phyloP scores from a whole-genome alignment of 257 asterid species.

The Capsicum rhomboideum region DNA sequence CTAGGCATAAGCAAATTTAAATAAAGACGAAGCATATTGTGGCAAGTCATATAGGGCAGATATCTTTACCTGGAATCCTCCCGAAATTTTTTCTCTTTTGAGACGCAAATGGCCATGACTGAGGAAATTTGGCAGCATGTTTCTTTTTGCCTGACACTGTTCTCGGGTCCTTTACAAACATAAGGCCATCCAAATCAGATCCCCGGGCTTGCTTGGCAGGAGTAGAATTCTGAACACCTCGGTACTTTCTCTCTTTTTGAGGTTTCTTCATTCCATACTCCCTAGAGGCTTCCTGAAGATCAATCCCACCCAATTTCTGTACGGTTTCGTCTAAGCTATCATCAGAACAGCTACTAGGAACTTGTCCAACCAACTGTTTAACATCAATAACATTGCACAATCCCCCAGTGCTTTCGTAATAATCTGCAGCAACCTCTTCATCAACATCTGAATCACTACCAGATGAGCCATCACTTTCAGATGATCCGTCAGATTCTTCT shows the following conservation, averaged over 20 bases:
- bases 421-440: slow-evolving; percentile 86
- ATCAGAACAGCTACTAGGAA: slow-evolving; percentile 27
- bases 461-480: slow-evolving; percentile 41
- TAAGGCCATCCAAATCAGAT: slow-evolving; percentile 49
- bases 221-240: slow-evolving; percentile 17
- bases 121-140: slow-evolving; percentile 40
- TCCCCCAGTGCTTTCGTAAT: slow-evolving; percentile 77
- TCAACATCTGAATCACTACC: slow-evolving; percentile 70
- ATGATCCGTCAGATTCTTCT: slow-evolving; percentile 31
- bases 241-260: slow-evolving; percentile 31
- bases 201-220: slow-evolving; percentile 23
- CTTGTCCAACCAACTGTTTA: slow-evolving; percentile 42
- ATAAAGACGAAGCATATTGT: neutral
- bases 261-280: slow-evolving; percentile 54
- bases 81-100: slow-evolving; percentile 49
- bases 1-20: neutral
- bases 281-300: slow-evolving; percentile 76
- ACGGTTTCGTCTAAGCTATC: slow-evolving; percentile 38
- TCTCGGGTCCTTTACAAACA: slow-evolving; percentile 67
- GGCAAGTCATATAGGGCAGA: neutral
- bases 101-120: slow-evolving; percentile 61
- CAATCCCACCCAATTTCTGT: slow-evolving; percentile 64
- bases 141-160: slow-evolving; percentile 65
- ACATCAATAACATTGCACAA: slow-evolving; percentile 33
- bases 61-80: slow-evolving; percentile 45